Evolutionary conservation across 352 stramenopile species (phyloP), one percentile per base, ranked within the genome.

Genomic region (Phytophthora uliginosa): DNA sequence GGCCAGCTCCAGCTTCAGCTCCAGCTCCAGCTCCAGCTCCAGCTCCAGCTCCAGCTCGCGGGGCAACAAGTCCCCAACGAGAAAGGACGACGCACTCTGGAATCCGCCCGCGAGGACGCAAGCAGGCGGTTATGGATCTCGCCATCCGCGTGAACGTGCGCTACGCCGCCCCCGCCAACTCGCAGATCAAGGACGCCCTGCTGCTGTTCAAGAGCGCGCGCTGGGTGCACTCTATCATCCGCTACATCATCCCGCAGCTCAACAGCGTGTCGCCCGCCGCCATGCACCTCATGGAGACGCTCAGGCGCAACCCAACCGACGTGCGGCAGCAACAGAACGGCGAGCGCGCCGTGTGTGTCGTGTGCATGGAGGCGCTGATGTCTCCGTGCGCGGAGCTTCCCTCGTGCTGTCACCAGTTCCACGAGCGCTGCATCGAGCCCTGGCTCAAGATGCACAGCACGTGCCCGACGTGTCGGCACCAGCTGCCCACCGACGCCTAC

Each of bases 151-250:
- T 97, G 13, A 97, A 97, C 72, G 90, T 97, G 54, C 88, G 90
- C 60, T 97, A 97, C 73, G 86, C 88, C 12, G 88, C 90, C 60
- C 90, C 90, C 36, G 83, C 82, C 63, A 89, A 97, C 72, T 95
- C 90, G 53, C 87, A 95, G 77, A 95, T 95, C 74, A 95, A 97
- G 71, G 90, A 97, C 77, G 90, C 86, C 59, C 71, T 97, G 58
- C 76, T 85, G 9, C 76, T 97, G 36, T 97, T 97, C 79, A 97
- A 97, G 86, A 95, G 88, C 67, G 81, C 88, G 66, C 90, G 90
- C 40, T 97, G 90, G 90, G 90, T 97, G 47, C 88, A 95, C 68
- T 95, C 87, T n/a, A 95, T 97, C 73, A 95, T 97, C 61, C 90
- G 86, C 17, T 95, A 95, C 81, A 97, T 97, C 66, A 93, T 97